Evolutionary conservation across 495 filamentous ascomycete genomes (phyloP).

Genomic region (Penicillium coprophilum): DNA sequence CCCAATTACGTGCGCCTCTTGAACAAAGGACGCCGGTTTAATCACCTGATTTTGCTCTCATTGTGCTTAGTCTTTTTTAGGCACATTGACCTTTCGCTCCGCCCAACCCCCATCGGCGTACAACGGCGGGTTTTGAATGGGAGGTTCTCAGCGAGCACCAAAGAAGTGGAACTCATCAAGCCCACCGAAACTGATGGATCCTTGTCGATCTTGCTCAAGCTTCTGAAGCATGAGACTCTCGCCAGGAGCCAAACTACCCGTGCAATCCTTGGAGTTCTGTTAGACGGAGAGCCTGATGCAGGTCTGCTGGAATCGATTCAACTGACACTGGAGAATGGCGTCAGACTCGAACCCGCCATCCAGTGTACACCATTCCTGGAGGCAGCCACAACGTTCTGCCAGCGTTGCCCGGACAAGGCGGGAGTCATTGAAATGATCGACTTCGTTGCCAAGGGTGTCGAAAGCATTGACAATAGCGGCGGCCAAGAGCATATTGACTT

Average conservation of each 20-base stretch:
- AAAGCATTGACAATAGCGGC: conserved; percentile 55
- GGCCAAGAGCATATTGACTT: conserved; percentile 61
- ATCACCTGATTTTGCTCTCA: conserved; percentile 44
- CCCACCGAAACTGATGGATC: conserved; percentile 32
- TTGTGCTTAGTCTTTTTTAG: conserved; percentile 41
- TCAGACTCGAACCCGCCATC: conserved; percentile 57
- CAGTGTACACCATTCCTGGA: conserved; percentile 54
- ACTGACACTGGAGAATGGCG: conserved; percentile 50
- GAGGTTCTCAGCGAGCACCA: conserved; percentile 40
- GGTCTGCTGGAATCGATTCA: conserved; percentile 42
- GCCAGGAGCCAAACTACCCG: conserved; percentile 31
- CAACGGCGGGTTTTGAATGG: conserved; percentile 30
- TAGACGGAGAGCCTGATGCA: conserved; percentile 48
- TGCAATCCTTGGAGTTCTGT: conserved; percentile 42
- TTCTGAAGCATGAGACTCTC: conserved; percentile 38
- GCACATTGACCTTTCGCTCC: conserved; percentile 41
- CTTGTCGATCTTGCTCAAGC: conserved; percentile 44
- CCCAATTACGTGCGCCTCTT: conserved; percentile 56
- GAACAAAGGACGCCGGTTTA: conserved; percentile 54
- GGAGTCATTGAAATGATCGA: conserved; percentile 47
- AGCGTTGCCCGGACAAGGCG: conserved; percentile 35
- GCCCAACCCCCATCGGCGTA: conserved; percentile 28
- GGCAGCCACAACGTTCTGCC: conserved; percentile 51
- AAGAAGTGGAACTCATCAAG: conserved; percentile 38
- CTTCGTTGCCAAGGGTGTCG: conserved; percentile 54